These are phyloP conservation scores for Ascochyta viciae-villosae DNA, from an alignment of 2,329 filamentous ascomycete genomes.

Conservation along the genomic window DNA sequence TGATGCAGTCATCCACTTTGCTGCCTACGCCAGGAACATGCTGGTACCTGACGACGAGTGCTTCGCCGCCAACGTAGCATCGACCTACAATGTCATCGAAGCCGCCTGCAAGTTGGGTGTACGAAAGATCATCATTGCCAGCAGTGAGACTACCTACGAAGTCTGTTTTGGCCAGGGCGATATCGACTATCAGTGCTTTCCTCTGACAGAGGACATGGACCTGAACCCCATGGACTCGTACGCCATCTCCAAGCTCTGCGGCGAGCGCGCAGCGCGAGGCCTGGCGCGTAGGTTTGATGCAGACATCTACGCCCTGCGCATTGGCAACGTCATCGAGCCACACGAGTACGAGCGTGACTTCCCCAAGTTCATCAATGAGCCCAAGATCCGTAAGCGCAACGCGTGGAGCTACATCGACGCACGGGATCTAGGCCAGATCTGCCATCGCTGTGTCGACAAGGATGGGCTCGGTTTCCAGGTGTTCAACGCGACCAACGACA, in stretches of 20 bases:
- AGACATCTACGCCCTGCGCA: slow-evolving; percentile 68
- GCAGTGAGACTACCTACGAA: slow-evolving; percentile 66
- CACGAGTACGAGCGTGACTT: slow-evolving; percentile 66
- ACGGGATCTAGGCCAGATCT: slow-evolving; percentile 68
- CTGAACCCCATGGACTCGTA: slow-evolving; percentile 68
- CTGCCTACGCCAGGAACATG: slow-evolving; percentile 65
- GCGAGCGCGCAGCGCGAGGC: slow-evolving; percentile 63
- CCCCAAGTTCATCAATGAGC: slow-evolving; percentile 58
- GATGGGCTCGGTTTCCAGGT: slow-evolving; percentile 67
- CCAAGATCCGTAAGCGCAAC: slow-evolving; percentile 61
- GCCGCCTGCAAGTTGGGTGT: slow-evolving; percentile 68
- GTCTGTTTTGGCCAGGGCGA: slow-evolving; percentile 68
- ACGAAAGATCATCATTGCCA: slow-evolving; percentile 67
- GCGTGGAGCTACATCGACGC: slow-evolving; percentile 71
- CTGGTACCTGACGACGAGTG: slow-evolving; percentile 67
- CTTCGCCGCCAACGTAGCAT: slow-evolving; percentile 62
- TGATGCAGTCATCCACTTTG: slow-evolving; percentile 69
- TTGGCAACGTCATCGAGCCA: slow-evolving; percentile 68
- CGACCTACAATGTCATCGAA: slow-evolving; percentile 69
- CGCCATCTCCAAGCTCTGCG: slow-evolving; percentile 66
- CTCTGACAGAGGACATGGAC: slow-evolving; percentile 66
- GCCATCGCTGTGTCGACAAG: slow-evolving; percentile 60
- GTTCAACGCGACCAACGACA: slow-evolving; percentile 70
- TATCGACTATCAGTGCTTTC: slow-evolving; percentile 63
- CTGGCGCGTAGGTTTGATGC: slow-evolving; percentile 63